Evolutionary conservation across 495 filamentous ascomycete species (phyloP).

Genomic region (Penicillium diatomitis): DNA sequence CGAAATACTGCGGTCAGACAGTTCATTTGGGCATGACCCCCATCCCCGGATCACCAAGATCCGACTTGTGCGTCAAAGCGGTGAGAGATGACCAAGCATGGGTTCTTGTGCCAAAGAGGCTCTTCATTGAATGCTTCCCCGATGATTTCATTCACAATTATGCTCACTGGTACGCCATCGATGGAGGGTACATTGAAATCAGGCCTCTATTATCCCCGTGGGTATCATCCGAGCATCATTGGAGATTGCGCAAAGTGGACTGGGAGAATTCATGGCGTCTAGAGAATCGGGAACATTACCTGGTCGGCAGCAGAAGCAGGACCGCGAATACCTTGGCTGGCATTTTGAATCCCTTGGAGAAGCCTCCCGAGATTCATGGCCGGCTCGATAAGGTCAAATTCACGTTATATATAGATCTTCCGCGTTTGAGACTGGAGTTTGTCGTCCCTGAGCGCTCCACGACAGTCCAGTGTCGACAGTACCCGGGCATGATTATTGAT

Average conservation of each 20-base stretch:
- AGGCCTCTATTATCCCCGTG: slow-evolving; percentile 35
- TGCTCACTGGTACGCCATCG: not conserved
- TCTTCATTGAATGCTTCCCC: not conserved
- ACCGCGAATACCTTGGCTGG: slow-evolving; percentile 20
- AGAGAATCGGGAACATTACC: slow-evolving; percentile 1
- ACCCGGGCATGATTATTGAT: slow-evolving; percentile 47
- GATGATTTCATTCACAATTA: not conserved
- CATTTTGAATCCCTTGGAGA: slow-evolving; percentile 26
- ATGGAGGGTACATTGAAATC: slow-evolving; percentile 32
- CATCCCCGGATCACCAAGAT: not conserved
- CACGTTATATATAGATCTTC: slow-evolving; percentile 33
- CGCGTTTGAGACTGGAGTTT: slow-evolving; percentile 43
- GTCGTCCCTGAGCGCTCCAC: slow-evolving; percentile 19
- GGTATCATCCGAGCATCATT: slow-evolving; percentile 20
- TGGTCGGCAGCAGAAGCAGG: slow-evolving; percentile 25
- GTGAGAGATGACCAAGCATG: not conserved
- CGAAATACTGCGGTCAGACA: not conserved
- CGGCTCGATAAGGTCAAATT: slow-evolving; percentile 3
- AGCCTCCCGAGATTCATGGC: slow-evolving; percentile 24
- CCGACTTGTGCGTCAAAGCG: not conserved
- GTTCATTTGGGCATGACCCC: not conserved
- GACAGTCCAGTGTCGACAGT: slow-evolving; percentile 39
- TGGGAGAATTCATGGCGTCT: slow-evolving; percentile 1
- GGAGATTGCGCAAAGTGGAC: slow-evolving; percentile 13
- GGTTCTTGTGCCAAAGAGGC: not conserved